Percentiles rank a stretch among this genome's conserved stretches.
phyloP scores from a whole-genome alignment of 768 basidiomycete genomes.

The Suillus subalutaceus region DNA sequence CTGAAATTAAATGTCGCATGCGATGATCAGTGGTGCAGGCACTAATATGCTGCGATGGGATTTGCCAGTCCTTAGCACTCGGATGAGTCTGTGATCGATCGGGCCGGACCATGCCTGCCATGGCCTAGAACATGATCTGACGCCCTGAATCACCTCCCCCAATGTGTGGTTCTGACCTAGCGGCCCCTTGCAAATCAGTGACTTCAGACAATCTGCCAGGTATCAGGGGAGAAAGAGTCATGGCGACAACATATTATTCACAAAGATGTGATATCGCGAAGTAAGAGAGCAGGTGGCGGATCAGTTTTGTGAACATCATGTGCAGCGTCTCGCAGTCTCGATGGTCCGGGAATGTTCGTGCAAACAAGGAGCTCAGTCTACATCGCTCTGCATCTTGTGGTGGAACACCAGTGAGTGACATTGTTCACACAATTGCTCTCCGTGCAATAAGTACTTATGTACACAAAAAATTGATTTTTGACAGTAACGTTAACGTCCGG shows the following conservation, averaged over 20 bases:
- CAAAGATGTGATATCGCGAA: not conserved
- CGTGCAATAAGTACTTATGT: not conserved
- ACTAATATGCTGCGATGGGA: not conserved
- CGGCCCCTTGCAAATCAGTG: slow-evolving; percentile 1
- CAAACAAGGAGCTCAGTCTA: not conserved
- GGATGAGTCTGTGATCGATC: not conserved
- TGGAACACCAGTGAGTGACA: not conserved
- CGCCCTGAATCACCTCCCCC: slow-evolving; percentile 1
- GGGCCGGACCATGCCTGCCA: not conserved
- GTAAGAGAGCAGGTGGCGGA: not conserved
- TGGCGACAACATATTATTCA: not conserved
- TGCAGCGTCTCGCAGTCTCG: not conserved
- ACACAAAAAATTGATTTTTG: not conserved
- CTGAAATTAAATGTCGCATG: not conserved
- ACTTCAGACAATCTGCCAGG: not conserved
- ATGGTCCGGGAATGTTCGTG: not conserved
- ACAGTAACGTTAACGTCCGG: not conserved
- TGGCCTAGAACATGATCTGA: not conserved
- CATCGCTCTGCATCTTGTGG: not conserved
- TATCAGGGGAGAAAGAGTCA: slow-evolving; percentile 1
- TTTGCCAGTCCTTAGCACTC: not conserved
- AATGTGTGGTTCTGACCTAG: not conserved
- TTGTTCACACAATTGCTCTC: not conserved
- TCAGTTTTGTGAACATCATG: not conserved
- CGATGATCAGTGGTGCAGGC: not conserved